Conservation (phyloP, 306 rosid genomes). For the Sechiopsis laciniata region DNA sequence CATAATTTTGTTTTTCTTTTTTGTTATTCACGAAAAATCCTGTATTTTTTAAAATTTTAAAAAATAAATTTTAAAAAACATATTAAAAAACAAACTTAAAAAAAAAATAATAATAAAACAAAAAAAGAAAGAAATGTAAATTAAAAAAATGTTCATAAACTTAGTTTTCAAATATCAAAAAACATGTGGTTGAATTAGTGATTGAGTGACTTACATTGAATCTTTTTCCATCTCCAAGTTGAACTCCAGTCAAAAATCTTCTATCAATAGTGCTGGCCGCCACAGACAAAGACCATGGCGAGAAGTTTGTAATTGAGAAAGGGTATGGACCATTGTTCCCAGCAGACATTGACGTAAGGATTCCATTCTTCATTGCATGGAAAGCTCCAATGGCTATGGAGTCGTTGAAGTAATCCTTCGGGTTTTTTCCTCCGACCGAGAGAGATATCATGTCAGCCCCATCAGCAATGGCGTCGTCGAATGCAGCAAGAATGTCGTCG, state of each 20-base stretch:
- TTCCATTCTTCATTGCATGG: too few species aligned
- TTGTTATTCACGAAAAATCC: too few species aligned
- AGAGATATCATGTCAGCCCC: background rate
- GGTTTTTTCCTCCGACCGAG: rapidly evolving
- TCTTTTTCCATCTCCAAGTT: background rate
- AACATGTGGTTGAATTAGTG: too few species aligned
- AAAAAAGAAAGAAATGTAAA: too few species aligned
- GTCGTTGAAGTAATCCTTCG: background rate
- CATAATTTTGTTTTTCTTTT: too few species aligned
- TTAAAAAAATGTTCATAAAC: too few species aligned
- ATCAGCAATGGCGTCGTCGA: background rate
- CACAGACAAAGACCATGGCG: background rate
- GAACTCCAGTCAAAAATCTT: background rate
- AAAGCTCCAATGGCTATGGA: background rate
- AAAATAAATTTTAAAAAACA: too few species aligned
- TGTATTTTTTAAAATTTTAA: too few species aligned
- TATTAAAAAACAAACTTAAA: too few species aligned
- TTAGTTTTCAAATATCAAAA: too few species aligned
- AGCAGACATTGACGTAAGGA: background rate
- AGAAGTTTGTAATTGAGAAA: background rate
- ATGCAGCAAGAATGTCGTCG: too few species aligned
- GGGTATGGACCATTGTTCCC: background rate
- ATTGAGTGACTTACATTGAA: background rate
- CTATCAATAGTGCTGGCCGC: background rate
- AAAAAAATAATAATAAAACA: too few species aligned